Base-by-base conservation (phyloP, 2,329 filamentous ascomycete genomes). In the Exophiala sp. region DNA sequence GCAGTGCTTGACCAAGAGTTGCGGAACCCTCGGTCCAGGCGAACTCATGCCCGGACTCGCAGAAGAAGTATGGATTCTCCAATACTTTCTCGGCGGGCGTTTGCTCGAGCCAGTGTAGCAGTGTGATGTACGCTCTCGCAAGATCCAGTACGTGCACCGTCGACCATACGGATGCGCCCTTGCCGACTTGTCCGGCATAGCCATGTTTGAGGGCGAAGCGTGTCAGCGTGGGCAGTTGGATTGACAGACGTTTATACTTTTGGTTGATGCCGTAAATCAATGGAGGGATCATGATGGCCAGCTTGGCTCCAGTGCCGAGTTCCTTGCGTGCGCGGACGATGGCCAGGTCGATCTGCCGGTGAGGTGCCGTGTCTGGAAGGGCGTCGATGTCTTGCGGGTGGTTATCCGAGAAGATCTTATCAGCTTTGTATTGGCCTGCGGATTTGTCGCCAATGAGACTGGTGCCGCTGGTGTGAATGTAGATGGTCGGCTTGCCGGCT, bases 1-100 rank as follows among this genome's bases (percentile, higher is more conserved):
- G 63, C 24, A 78, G 64, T 6, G 61, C 65, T 36, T 66, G 56
- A 1, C 71, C 75, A 55, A 78, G 72, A 1, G 65, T 58, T 7
- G 57, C 62, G 0, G 73, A 72, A 11, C 71, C 63, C 3, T 74
- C 71, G n/a, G 61, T 61, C 75, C 75, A 79, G 10, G 72, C 72
- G 8, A 69, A 66, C 56, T 79, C 76, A 5, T 67, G 42, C n/a
- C 72, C 72, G 29, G 71, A 66, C 41, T 79, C 76, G 64, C 69
- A 73, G 66, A 79, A 79, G 62, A 73, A 79, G 62, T 79, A 80
- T 0, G 75, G 75, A 54, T 78, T 77, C 32, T 69, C 54, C 1
- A 74, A 59, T 1, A 72, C 55, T 6, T 71, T 63, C 6, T 61
- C 53, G 0, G 67, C 53, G 2, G 66, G 48, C 0, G 64, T 58